Percentiles rank a stretch among this genome's conserved stretches.
These are phyloP conservation scores for Eucalyptus tenuipes DNA, from an alignment of 345 rosid species.

Conservation along the genomic window DNA sequence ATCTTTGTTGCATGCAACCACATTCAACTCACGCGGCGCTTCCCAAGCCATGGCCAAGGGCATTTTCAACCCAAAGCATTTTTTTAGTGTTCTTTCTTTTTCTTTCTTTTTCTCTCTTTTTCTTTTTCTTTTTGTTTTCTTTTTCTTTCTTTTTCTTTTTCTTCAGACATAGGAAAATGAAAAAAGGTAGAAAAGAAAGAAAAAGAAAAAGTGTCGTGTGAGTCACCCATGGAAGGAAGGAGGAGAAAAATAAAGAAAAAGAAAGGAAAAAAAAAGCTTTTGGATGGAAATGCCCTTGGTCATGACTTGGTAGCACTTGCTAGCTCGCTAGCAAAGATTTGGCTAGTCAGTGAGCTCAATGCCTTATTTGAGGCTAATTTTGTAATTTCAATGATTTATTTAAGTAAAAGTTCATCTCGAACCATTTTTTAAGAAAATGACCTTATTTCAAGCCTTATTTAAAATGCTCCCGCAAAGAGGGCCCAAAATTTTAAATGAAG, in stretches of 20 bases:
- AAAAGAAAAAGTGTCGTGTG: neutral
- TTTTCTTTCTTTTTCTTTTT: no score
- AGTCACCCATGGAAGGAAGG: neutral
- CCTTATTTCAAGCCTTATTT: no score
- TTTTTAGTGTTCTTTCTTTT: no score
- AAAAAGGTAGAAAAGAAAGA: no score
- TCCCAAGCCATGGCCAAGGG: neutral
- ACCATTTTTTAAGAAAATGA: no score
- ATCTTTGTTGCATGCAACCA: neutral
- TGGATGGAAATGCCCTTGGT: neutral
- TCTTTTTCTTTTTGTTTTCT: no score
- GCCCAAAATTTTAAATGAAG: neutral
- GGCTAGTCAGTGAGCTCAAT: no score
- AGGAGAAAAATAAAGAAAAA: neutral
- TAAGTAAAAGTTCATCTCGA: no score
- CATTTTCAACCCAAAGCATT: neutral
- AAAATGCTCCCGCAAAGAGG: no score
- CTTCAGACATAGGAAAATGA: fast-evolving
- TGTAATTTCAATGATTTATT: no score
- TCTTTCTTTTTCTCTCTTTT: no score
- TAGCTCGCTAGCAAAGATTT: neutral
- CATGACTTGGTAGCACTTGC: neutral
- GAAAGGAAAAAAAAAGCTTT: neutral
- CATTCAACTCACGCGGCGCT: neutral
- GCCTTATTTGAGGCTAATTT: no score